Conservation (phyloP, 306 rosid genomes). For the Glycine tomentella region DNA sequence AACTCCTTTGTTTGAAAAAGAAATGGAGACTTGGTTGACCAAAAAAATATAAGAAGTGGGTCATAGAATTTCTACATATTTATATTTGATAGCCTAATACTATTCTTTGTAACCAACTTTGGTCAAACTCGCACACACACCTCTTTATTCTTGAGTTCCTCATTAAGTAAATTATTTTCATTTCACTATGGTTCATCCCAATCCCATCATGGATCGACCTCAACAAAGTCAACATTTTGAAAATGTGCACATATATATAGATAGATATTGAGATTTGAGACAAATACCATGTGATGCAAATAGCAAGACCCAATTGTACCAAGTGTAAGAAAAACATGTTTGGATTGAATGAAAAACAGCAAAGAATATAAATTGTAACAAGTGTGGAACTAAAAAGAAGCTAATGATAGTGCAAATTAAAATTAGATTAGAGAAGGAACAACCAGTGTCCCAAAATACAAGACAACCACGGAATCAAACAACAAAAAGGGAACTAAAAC, state of each 20-base stretch:
- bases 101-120: background rate
- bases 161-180: background rate
- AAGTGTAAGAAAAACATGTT: background rate
- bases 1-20: background rate
- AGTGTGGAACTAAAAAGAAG: background rate
- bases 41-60: background rate
- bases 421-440: constrained; percentile 46
- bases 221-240: background rate
- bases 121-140: too few relatives aligned
- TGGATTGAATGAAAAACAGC: background rate
- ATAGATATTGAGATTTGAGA: background rate
- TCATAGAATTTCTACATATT: background rate
- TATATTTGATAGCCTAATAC: too few relatives aligned
- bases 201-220: background rate
- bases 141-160: background rate
- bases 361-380: background rate
- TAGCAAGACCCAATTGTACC: too few relatives aligned
- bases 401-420: constrained; percentile 30
- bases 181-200: background rate
- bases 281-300: background rate
- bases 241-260: background rate
- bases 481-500: constrained; percentile 67
- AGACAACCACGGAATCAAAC: constrained; percentile 27
- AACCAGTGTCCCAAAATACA: constrained; percentile 38
- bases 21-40: background rate